These are phyloP conservation scores for Deuterostichococcus epilithicus DNA, from an alignment of 139 green algal genomes.

Conservation along the genomic window DNA sequence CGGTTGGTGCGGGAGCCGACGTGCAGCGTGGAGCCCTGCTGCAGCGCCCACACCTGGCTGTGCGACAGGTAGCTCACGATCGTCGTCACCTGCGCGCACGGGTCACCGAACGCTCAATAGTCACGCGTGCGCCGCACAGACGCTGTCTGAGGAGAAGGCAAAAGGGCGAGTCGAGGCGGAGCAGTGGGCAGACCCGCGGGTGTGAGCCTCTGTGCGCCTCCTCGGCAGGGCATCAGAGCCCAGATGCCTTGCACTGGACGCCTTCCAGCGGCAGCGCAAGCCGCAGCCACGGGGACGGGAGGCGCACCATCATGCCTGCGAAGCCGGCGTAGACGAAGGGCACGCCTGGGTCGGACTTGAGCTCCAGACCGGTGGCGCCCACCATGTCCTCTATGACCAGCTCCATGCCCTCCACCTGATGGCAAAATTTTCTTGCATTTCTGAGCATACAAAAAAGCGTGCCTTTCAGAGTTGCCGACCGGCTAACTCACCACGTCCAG, in stretches of 20 bases:
- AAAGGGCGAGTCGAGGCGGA: too few species aligned
- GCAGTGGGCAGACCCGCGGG: neutral
- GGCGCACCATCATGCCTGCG: conserved; percentile 30
- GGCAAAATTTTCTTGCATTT: neutral
- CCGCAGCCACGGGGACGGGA: neutral
- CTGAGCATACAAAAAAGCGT: neutral
- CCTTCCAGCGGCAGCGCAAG: too few species aligned
- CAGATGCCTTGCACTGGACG: too few species aligned
- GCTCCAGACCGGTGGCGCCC: conserved; percentile 78
- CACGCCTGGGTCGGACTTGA: conserved; percentile 94
- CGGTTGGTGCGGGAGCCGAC: conserved; percentile 84
- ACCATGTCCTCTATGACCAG: conserved; percentile 76
- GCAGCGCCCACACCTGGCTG: conserved; percentile 83
- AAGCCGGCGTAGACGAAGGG: conserved; percentile 93
- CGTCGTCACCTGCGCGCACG: conserved; percentile 71
- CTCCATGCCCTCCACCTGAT: conserved; percentile 71
- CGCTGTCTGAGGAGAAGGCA: too few species aligned
- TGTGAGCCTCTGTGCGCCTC: neutral
- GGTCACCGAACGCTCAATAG: conserved; percentile 17
- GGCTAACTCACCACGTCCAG: too few species aligned
- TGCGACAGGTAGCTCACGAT: conserved; percentile 92
- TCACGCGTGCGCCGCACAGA: neutral
- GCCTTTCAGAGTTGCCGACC: too few species aligned
- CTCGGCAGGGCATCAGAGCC: neutral
- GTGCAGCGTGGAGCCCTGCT: conserved; percentile 66